Evolutionary conservation across 345 rosid genomes (phyloP), one percentile per base, ranked within the genome.

Genomic region (Eucalyptus pauciflora): DNA sequence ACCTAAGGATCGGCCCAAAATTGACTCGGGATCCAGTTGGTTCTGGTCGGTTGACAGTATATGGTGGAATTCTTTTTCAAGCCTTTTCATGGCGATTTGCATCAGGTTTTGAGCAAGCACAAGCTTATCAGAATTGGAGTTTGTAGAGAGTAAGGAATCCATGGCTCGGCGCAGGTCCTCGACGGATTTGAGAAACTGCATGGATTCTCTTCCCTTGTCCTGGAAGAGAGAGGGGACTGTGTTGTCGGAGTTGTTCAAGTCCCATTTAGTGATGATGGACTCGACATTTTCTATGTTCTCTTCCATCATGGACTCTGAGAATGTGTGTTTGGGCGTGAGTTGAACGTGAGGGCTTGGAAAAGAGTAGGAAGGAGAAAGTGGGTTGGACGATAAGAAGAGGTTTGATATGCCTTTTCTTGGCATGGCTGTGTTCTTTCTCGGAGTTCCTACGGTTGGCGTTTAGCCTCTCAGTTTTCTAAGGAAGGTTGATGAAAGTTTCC

Each of bases 1-100:
- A 7, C 88, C 89, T 2, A 96, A 93, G 51, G 96, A 97, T 50
- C 50, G 93, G 79, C 92, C 90, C 8, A 96, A 96, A 69, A 93
- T 90, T 8, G 97, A 94, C 87, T 94, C 94, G 0, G 96, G 94
- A 76, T 95, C 94, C 49, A 94, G 94, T 31, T 89, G 91, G 50
- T 94, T 93, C 4, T 91, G 88, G 48, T 92, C 90, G 29, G 94
- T 87, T 13, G 94, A 92, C 24, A 94, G 62, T 80, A 93, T 92
- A 92, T 88, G 93, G 85, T 90, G 90, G 25, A 96, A 93, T 91
- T 97, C 97, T 49, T 92, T 94, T 29, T 93, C 93, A 4, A 95
- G 98, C 91, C 97, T 90, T 29, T 91, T 90, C 97, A 94, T 96
- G 24, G 98, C 97, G 86, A 92, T 91, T 54, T 93, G 93, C 97